Conservation (phyloP, 495 filamentous ascomycete genomes). For the Aspergillus homomorphus region DNA sequence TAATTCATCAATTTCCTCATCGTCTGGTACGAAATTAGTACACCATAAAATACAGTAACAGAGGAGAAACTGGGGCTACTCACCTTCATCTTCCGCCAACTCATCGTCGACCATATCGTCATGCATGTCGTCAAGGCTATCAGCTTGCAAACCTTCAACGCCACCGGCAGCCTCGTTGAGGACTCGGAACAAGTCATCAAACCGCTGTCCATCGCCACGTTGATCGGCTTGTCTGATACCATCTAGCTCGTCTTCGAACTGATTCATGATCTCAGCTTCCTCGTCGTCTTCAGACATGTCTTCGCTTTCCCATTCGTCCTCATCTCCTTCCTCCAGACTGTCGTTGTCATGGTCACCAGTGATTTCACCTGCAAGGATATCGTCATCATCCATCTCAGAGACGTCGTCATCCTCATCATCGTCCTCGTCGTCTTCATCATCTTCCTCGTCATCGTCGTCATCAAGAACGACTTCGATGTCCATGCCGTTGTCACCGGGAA, state of each 20-base stretch:
- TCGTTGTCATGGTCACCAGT: slow-evolving; percentile 64
- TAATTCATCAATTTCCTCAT: slow-evolving; percentile 53
- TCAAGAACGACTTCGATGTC: slow-evolving; percentile 85
- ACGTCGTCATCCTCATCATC: slow-evolving; percentile 67
- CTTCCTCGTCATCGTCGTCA: slow-evolving; percentile 59
- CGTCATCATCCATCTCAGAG: slow-evolving; percentile 52
- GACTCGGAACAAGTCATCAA: slow-evolving; percentile 42
- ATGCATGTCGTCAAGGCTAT: slow-evolving; percentile 39
- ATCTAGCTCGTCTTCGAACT: slow-evolving; percentile 49
- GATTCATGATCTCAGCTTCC: slow-evolving; percentile 51
- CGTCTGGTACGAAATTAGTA: slow-evolving; percentile 27
- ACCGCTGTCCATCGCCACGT: slow-evolving; percentile 56
- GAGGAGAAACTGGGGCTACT: slow-evolving; percentile 28
- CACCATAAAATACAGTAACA: not conserved
- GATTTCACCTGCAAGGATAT: slow-evolving; percentile 52
- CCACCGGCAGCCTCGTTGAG: slow-evolving; percentile 41
- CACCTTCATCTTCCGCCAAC: slow-evolving; percentile 64
- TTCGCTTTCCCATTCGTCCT: slow-evolving; percentile 61
- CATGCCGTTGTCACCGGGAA: slow-evolving; percentile 71
- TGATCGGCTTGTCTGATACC: slow-evolving; percentile 66
- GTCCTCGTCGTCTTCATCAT: slow-evolving; percentile 59
- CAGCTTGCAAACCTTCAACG: slow-evolving; percentile 35
- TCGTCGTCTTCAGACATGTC: slow-evolving; percentile 54
- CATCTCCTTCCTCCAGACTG: slow-evolving; percentile 53
- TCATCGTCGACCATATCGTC: slow-evolving; percentile 67